Conservation (phyloP, 2,329 filamentous ascomycete species). For the Trichothecium roseum region DNA sequence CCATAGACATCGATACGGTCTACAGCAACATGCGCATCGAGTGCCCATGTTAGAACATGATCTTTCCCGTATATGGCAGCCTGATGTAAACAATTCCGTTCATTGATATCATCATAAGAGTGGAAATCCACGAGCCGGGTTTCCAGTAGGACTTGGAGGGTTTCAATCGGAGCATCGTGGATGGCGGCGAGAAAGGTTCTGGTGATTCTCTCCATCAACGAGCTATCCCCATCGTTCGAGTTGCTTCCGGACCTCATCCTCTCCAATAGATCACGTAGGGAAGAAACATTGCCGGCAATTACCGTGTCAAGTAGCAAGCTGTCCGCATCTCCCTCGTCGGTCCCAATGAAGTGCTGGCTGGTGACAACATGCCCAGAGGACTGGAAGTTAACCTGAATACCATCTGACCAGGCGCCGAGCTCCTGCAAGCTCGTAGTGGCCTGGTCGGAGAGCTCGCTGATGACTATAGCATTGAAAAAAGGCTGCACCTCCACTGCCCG, state of each 20-base stretch:
- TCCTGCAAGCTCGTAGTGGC: constrained; percentile 94
- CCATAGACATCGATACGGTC: constrained; percentile 86
- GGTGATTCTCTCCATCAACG: constrained; percentile 66
- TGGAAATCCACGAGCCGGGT: constrained; percentile 81
- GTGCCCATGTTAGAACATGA: constrained; percentile 64
- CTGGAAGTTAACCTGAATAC: constrained; percentile 82
- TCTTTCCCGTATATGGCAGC: constrained; percentile 87
- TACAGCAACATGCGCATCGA: constrained; percentile 67
- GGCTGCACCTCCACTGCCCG: constrained; percentile 94
- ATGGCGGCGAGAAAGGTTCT: constrained; percentile 85
- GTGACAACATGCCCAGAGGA: constrained; percentile 52
- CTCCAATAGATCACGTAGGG: constrained; percentile 69
- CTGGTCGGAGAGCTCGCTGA: constrained; percentile 92
- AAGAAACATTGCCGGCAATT: constrained; percentile 66
- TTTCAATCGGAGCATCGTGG: constrained; percentile 69
- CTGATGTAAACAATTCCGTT: constrained; percentile 91
- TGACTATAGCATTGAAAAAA: constrained; percentile 95
- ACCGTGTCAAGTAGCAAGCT: constrained; percentile 81
- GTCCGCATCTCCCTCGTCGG: constrained; percentile 84
- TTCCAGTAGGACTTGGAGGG: constrained; percentile 65
- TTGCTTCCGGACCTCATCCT: constrained; percentile 51
- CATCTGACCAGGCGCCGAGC: constrained; percentile 92
- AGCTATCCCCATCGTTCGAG: constrained; percentile 45
- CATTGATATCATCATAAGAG: constrained; percentile 95
- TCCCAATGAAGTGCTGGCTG: constrained; percentile 55